Evolutionary conservation across 345 rosid genomes (phyloP), one percentile per base, ranked within the genome.

Genomic region (Jatropha curcas): DNA sequence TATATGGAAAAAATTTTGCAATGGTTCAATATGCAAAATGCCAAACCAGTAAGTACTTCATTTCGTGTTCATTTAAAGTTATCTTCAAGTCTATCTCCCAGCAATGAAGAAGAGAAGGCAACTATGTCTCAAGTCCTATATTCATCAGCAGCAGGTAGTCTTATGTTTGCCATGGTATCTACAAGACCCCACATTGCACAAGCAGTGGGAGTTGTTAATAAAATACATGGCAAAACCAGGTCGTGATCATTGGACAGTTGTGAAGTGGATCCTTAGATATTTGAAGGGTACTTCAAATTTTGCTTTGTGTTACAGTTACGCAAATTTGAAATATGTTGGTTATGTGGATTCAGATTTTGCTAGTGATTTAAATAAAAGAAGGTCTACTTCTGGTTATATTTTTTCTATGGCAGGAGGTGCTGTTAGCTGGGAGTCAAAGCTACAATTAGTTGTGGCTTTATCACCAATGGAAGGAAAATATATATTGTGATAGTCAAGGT

Each of bases 171-270:
- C 28, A 55, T 55, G 60, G 60, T 55, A n/a, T 55, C 8, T 55
- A 55, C 60, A 22, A 27, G 37, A 20, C n/a, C 37, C 27, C 1
- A 59, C 20, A 59, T 27, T 14, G 20, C 34, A 27, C 63, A 59
- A 27, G 63, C 37, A 59, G 63, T 59, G 63, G 37, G 20, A 59
- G 63, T 10, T 27, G 37, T 59, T 59, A 59, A 37, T 31, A n/a
- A 1, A 17, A 30, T 59, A 59, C 19, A 59, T 59, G 63, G 37
- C 34, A 2, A 59, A 59, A 13, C 37, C 63, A 4, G 63, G 37
- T 13, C 1, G 9, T 1, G 37, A 27, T 2, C 35, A 59, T 59
- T 27, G n/a, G n/a, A n/a, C n/a, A n/a, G n/a, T n/a, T n/a, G n/a
- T n/a, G n/a, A n/a, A n/a, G n/a, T n/a, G n/a, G n/a, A n/a, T n/a